phyloP scores from a whole-genome alignment of 345 rosid genomes.

The Camelina neglecta region DNA sequence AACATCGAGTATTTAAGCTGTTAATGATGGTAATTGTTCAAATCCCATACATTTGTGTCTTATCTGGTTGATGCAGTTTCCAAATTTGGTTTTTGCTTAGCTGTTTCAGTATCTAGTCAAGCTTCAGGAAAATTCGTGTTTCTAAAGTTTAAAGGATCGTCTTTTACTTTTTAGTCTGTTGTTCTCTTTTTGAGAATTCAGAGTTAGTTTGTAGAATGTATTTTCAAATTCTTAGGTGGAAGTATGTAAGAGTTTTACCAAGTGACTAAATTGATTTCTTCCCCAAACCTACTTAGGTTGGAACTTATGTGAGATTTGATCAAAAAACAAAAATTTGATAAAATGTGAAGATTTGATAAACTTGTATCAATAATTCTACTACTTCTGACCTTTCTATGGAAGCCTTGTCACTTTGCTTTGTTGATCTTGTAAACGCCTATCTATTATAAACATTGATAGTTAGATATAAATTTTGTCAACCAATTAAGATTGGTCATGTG shows the following conservation, averaged over 20 bases:
- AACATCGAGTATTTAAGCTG: neutral
- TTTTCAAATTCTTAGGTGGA: neutral
- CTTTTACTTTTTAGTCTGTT: neutral
- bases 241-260: neutral
- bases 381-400: neutral
- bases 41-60: neutral
- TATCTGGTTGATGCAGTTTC: neutral
- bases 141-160: neutral
- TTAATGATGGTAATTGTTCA: neutral
- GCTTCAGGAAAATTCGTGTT: neutral
- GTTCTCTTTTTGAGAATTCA: neutral
- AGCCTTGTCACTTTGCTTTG: neutral
- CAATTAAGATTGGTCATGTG: neutral
- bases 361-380: neutral
- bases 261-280: constrained; percentile 1
- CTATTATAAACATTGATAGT: neutral
- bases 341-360: neutral
- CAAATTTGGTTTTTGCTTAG: too few species aligned
- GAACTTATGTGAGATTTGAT: neutral
- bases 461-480: neutral
- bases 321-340: too few species aligned
- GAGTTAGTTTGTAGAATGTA: neutral
- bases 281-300: neutral
- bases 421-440: neutral
- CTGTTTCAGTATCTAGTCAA: too few species aligned